Base-by-base conservation (phyloP, 78 protist species). In the Isochrysis galbana region DNA sequence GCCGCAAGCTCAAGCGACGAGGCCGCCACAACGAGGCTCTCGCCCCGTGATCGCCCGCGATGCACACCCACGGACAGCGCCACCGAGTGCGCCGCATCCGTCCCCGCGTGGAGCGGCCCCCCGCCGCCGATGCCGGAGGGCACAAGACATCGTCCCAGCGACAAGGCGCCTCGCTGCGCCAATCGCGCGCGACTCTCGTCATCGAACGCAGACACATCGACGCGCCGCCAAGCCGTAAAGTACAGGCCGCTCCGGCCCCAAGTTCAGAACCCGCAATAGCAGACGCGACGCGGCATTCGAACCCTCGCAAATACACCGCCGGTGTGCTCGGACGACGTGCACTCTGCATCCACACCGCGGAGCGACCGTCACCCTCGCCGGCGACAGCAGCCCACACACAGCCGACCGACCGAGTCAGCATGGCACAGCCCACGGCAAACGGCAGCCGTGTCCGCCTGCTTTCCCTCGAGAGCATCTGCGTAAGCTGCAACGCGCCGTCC, bases 401-500 rank as follows among this genome's bases (percentile, higher is more conserved):
- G 11, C 74, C 74, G 38, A n/a, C 4, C 38, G 36, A 3, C 36
- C 14, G 36, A 2, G 5, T 3, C 36, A 67, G 74, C 4, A n/a
- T 2, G 36, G 74, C 74, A 2, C 7, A 23, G 74, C 32, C 74
- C 17, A 67, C 36, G 36, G 74, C 74, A n/a, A 67, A 67, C 36
- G 74, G 74, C 74, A 67, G 36, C 74, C 74, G 17, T 2, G 74
- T 26, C 32, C 36, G 4, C 32, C 36, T n/a, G 17, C 7, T 2
- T 10, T 11, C 11, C 38, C 38, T 11, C 74, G 36, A 67, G 74
- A 67, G 32, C 74, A 67, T 23, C 74, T 11, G 36, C 36, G 74
- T 67, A n/a, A 67, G 74, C 74, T 67, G 74, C 74, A 67, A 26
- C 36, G 36, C 74, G 74, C 74, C 74, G 74, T 67, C 74, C 32